These are phyloP conservation scores for Fusarium longipes DNA, from an alignment of 2,329 filamentous ascomycete genomes.

Conservation along the genomic window DNA sequence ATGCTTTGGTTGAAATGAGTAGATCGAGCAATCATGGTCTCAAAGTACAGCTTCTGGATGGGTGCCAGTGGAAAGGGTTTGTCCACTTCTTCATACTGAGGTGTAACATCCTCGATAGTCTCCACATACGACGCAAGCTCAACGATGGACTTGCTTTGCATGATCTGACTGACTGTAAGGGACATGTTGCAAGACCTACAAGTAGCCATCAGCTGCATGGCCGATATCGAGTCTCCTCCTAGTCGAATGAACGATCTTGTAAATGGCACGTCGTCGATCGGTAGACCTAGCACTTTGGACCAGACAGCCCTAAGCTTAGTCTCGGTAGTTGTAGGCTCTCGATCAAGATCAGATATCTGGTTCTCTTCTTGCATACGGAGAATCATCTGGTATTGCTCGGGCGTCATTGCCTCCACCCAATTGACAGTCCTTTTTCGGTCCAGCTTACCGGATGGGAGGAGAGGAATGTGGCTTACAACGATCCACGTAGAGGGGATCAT, in stretches of 20 bases:
- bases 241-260: conserved; percentile 33
- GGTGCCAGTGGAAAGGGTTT: conserved; percentile 5
- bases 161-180: conserved; percentile 35
- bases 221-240: conserved; percentile 39
- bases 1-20: conserved; percentile 40
- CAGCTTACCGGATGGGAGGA: conserved; percentile 34
- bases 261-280: conserved; percentile 18
- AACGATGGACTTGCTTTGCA: conserved; percentile 37
- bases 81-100: conserved; percentile 12
- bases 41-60: conserved; percentile 33
- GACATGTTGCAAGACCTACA: conserved; percentile 31
- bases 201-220: conserved; percentile 38
- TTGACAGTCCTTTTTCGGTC: conserved; percentile 1
- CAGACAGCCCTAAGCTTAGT: conserved; percentile 24
- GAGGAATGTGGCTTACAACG: conserved; percentile 9
- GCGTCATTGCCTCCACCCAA: conserved; percentile 23
- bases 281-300: conserved; percentile 22
- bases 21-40: neutral
- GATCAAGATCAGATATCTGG: neutral
- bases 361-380: conserved; percentile 18
- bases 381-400: conserved; percentile 9
- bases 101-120: neutral
- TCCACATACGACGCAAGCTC: conserved; percentile 30
- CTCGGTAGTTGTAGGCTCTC: conserved; percentile 18
- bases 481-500: conserved; percentile 38